Evolutionary conservation across 1,284 basidiomycete species (phyloP).

Genomic region (Malassezia yamatoensis): DNA sequence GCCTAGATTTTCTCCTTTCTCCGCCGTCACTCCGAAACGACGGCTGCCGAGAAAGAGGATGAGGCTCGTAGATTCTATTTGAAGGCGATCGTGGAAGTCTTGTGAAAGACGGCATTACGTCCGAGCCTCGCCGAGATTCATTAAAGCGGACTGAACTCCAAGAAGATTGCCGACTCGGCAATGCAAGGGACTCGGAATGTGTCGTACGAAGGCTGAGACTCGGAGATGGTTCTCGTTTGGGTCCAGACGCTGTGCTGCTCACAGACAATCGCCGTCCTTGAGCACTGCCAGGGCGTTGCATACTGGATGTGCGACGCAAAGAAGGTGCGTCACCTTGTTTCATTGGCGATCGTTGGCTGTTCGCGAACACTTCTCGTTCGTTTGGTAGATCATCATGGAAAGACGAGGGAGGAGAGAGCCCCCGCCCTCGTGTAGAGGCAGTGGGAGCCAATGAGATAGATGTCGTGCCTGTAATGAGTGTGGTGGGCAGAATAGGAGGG

Average conservation of each 20-base stretch:
- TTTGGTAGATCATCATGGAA: not conserved
- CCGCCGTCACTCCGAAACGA: not conserved
- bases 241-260: not conserved
- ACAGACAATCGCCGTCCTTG: constrained; percentile 2
- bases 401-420: not conserved
- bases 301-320: not conserved
- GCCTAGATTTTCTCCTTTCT: not conserved
- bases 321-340: not conserved
- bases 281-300: not conserved
- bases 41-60: not conserved
- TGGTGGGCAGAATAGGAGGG: not conserved
- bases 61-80: not conserved
- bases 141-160: not conserved
- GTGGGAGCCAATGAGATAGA: not conserved
- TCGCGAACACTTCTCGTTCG: not conserved
- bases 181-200: too few species aligned
- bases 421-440: not conserved
- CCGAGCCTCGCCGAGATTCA: constrained; percentile 3
- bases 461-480: not conserved
- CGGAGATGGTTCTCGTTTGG: not conserved
- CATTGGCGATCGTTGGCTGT: not conserved
- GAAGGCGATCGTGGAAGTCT: not conserved
- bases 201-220: not conserved
- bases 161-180: not conserved
- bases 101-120: not conserved